Conservation (phyloP, 768 basidiomycete genomes). For the Serendipita sp. region DNA sequence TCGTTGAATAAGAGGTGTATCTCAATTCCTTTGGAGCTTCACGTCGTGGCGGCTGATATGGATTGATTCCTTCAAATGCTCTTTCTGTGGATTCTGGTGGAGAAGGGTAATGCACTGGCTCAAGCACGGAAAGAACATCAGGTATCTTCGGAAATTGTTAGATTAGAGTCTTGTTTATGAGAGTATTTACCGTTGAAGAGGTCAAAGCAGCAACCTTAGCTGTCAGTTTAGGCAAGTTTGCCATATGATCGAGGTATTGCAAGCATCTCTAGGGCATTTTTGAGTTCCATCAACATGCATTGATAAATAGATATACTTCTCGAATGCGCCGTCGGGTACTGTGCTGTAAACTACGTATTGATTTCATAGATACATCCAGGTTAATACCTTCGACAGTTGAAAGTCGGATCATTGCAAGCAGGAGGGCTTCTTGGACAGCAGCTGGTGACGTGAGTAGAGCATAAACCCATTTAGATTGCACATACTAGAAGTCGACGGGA, state of each 20-base stretch:
- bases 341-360: background rate
- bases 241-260: background rate
- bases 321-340: background rate
- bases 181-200: background rate
- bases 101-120: background rate
- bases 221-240: background rate
- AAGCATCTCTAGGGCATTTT: background rate
- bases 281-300: background rate
- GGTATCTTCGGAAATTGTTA: background rate
- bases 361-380: background rate
- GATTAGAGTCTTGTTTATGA: background rate
- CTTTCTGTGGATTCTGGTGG: too few species aligned
- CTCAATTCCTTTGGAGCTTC: too few species aligned
- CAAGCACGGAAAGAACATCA: background rate
- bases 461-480: background rate
- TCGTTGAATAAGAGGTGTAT: too few species aligned
- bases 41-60: too few species aligned
- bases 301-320: background rate
- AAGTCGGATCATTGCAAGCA: conserved; percentile 56
- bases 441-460: conserved; percentile 23
- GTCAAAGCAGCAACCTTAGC: background rate
- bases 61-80: too few species aligned
- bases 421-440: conserved; percentile 53
- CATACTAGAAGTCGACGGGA: background rate
- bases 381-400: conserved; percentile 20